Conservation (phyloP, 2,329 filamentous ascomycete species). For the Aspergillus pseudotamarii region DNA sequence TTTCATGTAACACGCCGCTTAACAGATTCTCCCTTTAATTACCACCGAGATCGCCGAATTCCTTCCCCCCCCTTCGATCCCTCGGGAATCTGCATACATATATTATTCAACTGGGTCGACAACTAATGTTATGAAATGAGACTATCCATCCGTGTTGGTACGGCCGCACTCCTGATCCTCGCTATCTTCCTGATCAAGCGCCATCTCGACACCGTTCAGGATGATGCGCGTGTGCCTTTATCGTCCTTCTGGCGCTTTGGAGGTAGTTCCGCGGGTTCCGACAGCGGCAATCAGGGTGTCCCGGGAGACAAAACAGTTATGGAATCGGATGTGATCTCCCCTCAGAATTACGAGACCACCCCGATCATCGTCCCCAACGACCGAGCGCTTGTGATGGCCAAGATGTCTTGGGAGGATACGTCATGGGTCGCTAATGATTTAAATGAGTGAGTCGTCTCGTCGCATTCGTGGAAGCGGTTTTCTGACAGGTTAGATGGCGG, state of each 20-base stretch:
- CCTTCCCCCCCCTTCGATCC: constrained; percentile 7
- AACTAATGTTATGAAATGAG: constrained; percentile 29
- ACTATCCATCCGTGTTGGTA: constrained; percentile 30
- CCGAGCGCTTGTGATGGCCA: constrained; percentile 50
- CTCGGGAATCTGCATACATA: neutral
- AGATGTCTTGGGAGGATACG: constrained; percentile 46
- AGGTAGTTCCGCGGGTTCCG: constrained; percentile 11
- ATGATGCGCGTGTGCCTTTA: constrained; percentile 21
- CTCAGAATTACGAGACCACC: constrained; percentile 29
- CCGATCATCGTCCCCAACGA: constrained; percentile 38
- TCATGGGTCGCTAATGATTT: constrained; percentile 50
- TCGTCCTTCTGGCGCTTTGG: constrained; percentile 31
- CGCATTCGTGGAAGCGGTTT: neutral
- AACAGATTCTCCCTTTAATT: neutral
- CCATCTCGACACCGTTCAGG: constrained; percentile 22
- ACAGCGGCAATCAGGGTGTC: neutral
- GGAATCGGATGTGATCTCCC: constrained; percentile 3
- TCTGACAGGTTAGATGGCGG: constrained; percentile 43
- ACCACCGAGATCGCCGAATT: neutral
- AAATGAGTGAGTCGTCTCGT: constrained; percentile 40
- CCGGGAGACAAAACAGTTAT: neutral
- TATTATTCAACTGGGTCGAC: neutral
- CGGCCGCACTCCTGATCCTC: constrained; percentile 34
- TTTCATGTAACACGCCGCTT: constrained; percentile 2
- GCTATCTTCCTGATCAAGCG: constrained; percentile 32